Base-by-base conservation (phyloP, 805 yeast genomes). In the Yamadazyma tumulicola region DNA sequence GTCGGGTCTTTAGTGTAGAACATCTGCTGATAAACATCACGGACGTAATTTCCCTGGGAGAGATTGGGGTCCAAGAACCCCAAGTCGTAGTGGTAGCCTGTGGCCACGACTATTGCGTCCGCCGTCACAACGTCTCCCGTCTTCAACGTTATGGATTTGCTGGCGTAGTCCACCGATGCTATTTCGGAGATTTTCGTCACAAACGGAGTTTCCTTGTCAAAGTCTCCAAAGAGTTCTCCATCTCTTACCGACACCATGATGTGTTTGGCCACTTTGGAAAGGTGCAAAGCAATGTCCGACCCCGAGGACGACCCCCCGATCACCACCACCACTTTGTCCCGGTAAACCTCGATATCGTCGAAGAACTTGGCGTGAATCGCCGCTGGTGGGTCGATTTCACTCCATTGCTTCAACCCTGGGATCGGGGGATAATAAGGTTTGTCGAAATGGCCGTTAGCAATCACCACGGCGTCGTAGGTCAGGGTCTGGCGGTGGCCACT, bases 271-370 rank as follows among this genome's bases (percentile, higher is more conserved):
- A 39, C 49, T 2, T 64, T 61, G 1, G 79, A 74, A 13, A 80
- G 50, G 50, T 83, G 88, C 37, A 69, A 70, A 2, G 86, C 74
- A 26, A 84, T 64, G 52, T 87, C 95, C 14, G 77, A 74, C 18
- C 91, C 95, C 19, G 88, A 79, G 2, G 93, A 83, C 8, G 81
- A 77, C 47, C 79, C 81, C 0, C 95, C 95, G 12, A 85, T 74
- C 5, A 85, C 72, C 26, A 85, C 55, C 11, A 80, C 77, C 14
- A 57, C 67, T 28, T 63, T 56, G 15, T 61, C 55, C 6, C 50
- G 47, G 41, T 52, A 68, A 11, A 46, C 40, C 12, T 43, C 43
- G 2, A 55, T 47, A 15, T 36, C 33, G 22, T 57, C 50, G 39
- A 45, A 59, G 29, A 55, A 57, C 39, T 62, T 61, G 14, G 67